These are phyloP conservation scores for Daldinia caldariorum DNA, from an alignment of 495 filamentous ascomycete species.

Conservation along the genomic window DNA sequence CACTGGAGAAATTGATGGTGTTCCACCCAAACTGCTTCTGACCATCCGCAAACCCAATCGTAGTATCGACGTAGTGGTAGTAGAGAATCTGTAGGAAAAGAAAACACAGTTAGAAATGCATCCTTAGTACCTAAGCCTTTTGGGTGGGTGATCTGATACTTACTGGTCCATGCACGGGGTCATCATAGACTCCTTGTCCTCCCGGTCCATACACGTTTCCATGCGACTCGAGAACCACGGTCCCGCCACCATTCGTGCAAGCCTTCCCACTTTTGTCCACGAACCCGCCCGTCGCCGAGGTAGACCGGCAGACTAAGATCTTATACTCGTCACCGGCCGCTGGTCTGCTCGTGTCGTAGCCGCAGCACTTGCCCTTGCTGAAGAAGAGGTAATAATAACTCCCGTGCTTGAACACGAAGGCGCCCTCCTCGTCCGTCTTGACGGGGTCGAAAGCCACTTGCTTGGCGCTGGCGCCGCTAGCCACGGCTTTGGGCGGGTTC, in stretches of 20 bases:
- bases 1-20: slow-evolving; percentile 67
- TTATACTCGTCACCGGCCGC: slow-evolving; percentile 70
- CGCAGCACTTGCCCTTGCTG: slow-evolving; percentile 70
- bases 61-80: slow-evolving; percentile 75
- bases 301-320: slow-evolving; percentile 70
- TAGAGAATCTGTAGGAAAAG: slow-evolving; percentile 64
- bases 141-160: no score
- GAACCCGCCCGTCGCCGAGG: slow-evolving; percentile 62
- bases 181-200: slow-evolving; percentile 64
- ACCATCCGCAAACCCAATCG: slow-evolving; percentile 69
- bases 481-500: slow-evolving; percentile 46
- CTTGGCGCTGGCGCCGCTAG: slow-evolving; percentile 46
- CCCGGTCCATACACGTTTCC: slow-evolving; percentile 75
- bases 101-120: neutral
- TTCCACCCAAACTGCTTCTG: slow-evolving; percentile 78
- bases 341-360: slow-evolving; percentile 60
- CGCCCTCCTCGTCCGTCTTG: slow-evolving; percentile 66
- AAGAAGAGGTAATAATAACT: slow-evolving; percentile 75
- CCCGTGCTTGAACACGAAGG: slow-evolving; percentile 64
- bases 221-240: slow-evolving; percentile 68
- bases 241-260: slow-evolving; percentile 70
- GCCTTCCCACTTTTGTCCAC: slow-evolving; percentile 67
- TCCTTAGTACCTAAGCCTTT: no score
- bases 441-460: slow-evolving; percentile 67
- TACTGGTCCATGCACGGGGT: slow-evolving; percentile 49